Conservation (phyloP, 257 asterid species). For the Lavandula angustifolia region DNA sequence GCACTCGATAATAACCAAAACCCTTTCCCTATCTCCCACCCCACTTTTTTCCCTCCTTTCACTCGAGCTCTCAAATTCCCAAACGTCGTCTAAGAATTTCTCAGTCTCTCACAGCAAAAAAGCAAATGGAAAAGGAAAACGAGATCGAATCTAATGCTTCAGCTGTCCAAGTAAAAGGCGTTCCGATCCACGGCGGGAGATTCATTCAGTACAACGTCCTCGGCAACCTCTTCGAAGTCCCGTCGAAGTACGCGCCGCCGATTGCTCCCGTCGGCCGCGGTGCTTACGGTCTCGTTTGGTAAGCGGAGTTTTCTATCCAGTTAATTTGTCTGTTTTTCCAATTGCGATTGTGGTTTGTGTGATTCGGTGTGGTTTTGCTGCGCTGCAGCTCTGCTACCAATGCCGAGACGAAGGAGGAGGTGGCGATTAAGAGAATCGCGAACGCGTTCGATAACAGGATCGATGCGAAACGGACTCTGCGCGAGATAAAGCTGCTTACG, state of each 20-base stretch:
- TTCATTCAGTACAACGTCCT: conserved; percentile 69
- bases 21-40: conserved; percentile 31
- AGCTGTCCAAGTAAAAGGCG: conserved; percentile 44
- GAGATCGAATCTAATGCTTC: conserved; percentile 45
- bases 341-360: conserved; percentile 16
- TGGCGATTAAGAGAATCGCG: conserved; percentile 87
- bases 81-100: conserved; percentile 5
- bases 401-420: conserved; percentile 70
- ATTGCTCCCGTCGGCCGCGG: conserved; percentile 80
- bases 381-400: conserved; percentile 61
- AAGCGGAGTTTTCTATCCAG: not conserved
- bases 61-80: conserved; percentile 28
- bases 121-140: conserved; percentile 37
- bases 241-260: conserved; percentile 73
- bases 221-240: conserved; percentile 70
- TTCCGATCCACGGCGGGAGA: conserved; percentile 62
- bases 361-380: conserved; percentile 28
- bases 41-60: conserved; percentile 29
- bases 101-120: not conserved
- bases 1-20: conserved; percentile 29
- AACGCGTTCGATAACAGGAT: conserved; percentile 85
- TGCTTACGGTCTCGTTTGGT: conserved; percentile 94
- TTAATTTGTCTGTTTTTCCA: no score
- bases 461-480: conserved; percentile 83
- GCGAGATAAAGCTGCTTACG: conserved; percentile 84